Evolutionary conservation across 768 basidiomycete species (phyloP).

Genomic region (Leccinum aurantiacum): DNA sequence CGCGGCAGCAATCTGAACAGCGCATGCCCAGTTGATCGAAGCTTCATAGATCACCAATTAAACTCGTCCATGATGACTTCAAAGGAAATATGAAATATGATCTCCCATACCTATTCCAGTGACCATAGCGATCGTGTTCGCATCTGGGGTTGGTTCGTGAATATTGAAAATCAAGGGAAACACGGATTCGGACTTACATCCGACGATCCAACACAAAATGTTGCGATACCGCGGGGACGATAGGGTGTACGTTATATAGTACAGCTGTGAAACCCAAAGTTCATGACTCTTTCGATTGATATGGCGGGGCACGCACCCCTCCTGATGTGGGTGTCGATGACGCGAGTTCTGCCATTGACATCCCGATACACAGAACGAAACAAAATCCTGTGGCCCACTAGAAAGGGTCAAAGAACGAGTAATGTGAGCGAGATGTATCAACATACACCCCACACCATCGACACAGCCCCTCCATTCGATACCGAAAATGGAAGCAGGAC

Average conservation of each 20-base stretch:
- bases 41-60: constrained; percentile 32
- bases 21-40: constrained; percentile 63
- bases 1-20: constrained; percentile 63
- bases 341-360: constrained; percentile 39
- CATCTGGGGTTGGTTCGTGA: constrained; percentile 27
- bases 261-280: constrained; percentile 37
- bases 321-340: constrained; percentile 41
- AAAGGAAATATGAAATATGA: neutral
- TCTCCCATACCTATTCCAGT: constrained; percentile 33
- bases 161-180: neutral
- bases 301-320: constrained; percentile 13
- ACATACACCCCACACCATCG: constrained; percentile 44
- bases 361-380: constrained; percentile 38
- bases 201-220: constrained; percentile 61
- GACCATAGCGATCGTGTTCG: constrained; percentile 53
- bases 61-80: neutral
- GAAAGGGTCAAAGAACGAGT: neutral
- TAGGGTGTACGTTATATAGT: constrained; percentile 63
- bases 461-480: constrained; percentile 46
- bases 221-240: constrained; percentile 56
- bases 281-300: neutral
- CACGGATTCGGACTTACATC: neutral
- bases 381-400: constrained; percentile 38
- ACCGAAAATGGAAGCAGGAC: constrained; percentile 43
- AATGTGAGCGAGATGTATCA: neutral